Evolutionary conservation across 1,139 yeast species (phyloP), one percentile per base, ranked within the genome.

Genomic region (Chernovozyma aurita): DNA sequence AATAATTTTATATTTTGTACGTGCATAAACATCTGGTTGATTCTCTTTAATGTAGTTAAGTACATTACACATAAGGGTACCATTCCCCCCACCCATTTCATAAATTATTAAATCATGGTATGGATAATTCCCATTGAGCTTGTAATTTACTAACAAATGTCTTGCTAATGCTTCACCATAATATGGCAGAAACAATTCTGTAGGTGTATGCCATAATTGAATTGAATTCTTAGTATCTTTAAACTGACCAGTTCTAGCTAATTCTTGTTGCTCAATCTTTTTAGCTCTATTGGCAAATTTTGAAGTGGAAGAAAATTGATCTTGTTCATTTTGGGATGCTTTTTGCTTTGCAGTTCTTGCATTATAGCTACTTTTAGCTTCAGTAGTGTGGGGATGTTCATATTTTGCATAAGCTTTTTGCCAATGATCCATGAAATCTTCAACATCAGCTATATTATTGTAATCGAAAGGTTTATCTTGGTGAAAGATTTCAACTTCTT

Each of bases 51-150:
- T 73, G 52, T 71, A 86, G 49, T 80, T 80, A 46, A 86, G 60
- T n/a, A 86, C 75, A 50, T 86, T 82, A 41, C 76, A 59, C 95
- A 86, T 86, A 39, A 86, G 59, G 0, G 95, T 86, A 37, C 95
- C 95, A 50, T 86, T 86, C 45, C 95, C 95, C 26, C 92, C 95
- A 40, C 95, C 95, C 73, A 85, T 78, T 59, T 87, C 96, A 57
- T 85, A 87, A 12, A 86, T 83, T 6, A 79, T 67, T 34, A 86
- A 63, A 47, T 81, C 87, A 26, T 73, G 63, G 46, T 77, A 76
- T 1, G 86, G 85, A 44, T 75, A 80, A 26, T 48, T 43, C n/a
- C 78, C 68, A 39, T 80, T 78, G 38, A 78, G 55, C 51, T 80
- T 80, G 55, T 81, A 83, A 51, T 81, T 80, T n/a, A 77, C 77